Conservation (phyloP, 1,139 yeast genomes). For the Kazachstania sp. region DNA sequence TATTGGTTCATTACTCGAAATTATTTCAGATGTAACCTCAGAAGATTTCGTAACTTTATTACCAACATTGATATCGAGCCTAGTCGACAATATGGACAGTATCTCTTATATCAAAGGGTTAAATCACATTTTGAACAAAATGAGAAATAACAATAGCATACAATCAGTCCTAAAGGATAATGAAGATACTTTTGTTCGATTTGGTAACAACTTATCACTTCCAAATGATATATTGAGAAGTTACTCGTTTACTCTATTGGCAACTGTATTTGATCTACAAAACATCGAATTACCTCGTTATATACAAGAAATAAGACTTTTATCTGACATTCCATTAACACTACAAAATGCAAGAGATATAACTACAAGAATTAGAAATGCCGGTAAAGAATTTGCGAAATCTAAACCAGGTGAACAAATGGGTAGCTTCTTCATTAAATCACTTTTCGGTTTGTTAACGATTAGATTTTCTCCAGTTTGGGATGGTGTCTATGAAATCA, state of each 20-base stretch:
- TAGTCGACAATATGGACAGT: conserved; percentile 15
- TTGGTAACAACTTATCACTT: conserved; percentile 36
- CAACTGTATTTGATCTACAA: conserved; percentile 28
- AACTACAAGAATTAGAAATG: conserved; percentile 55
- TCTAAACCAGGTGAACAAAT: conserved; percentile 31
- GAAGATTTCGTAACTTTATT: conserved; percentile 5
- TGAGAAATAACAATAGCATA: conserved; percentile 3
- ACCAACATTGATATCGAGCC: conserved; percentile 6
- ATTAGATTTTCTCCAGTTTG: conserved; percentile 80
- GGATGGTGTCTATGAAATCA: conserved; percentile 60
- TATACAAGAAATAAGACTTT: conserved; percentile 38
- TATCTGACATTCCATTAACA: conserved; percentile 67
- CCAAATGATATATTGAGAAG: conserved; percentile 44
- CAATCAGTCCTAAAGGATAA: conserved; percentile 4
- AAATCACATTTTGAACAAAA: conserved; percentile 10
- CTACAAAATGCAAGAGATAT: conserved; percentile 70
- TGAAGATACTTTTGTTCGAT: conserved; percentile 4
- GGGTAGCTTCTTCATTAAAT: conserved; percentile 43
- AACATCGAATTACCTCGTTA: conserved; percentile 33
- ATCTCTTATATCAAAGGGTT: conserved; percentile 22
- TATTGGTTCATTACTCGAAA: conserved; percentile 18
- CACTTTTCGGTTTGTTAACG: conserved; percentile 64
- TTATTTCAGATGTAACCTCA: conserved; percentile 5
- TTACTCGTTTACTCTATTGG: conserved; percentile 38
- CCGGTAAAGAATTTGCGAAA: conserved; percentile 44